Percentiles rank a stretch among this genome's conserved stretches.
These are phyloP conservation scores for Colletotrichum phormii DNA, from an alignment of 2,329 filamentous ascomycete genomes.

Conservation along the genomic window DNA sequence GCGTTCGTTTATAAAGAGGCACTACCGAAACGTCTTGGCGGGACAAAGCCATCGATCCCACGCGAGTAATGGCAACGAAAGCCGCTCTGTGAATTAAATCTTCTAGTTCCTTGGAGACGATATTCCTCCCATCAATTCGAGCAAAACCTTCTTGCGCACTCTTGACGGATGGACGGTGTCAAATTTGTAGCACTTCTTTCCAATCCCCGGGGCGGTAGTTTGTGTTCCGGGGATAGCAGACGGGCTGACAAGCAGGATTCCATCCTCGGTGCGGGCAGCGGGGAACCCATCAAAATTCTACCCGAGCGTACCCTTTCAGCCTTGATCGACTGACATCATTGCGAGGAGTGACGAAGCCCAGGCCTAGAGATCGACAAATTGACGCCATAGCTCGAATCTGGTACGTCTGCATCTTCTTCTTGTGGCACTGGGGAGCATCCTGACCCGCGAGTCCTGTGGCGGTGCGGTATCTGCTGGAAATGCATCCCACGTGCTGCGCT, in stretches of 20 bases:
- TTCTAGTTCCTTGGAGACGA: background rate
- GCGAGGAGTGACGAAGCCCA: slow-evolving; percentile 29
- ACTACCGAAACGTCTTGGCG: background rate
- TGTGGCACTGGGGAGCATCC: background rate
- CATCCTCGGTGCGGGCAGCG: slow-evolving; percentile 22
- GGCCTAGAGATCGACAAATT: slow-evolving; percentile 30
- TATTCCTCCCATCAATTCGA: background rate
- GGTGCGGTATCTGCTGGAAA: background rate
- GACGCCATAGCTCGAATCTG: slow-evolving; percentile 26
- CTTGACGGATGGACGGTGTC: background rate
- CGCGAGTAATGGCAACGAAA: background rate
- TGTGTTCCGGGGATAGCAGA: background rate
- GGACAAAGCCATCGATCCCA: background rate
- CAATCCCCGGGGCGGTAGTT: background rate
- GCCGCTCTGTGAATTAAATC: background rate
- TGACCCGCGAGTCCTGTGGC: slow-evolving; percentile 5
- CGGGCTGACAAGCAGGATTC: slow-evolving; percentile 15
- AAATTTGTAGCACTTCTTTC: background rate
- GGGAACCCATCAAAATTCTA: slow-evolving; percentile 29
- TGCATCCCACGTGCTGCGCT: background rate
- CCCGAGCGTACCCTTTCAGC: slow-evolving; percentile 22
- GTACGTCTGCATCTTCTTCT: slow-evolving; percentile 14
- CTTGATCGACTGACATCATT: slow-evolving; percentile 35
- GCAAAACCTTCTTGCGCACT: background rate
- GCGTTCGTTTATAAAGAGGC: background rate